Evolutionary conservation across 2,329 filamentous ascomycete genomes (phyloP), one percentile per base, ranked within the genome.

Genomic region (Colletotrichum sp.): DNA sequence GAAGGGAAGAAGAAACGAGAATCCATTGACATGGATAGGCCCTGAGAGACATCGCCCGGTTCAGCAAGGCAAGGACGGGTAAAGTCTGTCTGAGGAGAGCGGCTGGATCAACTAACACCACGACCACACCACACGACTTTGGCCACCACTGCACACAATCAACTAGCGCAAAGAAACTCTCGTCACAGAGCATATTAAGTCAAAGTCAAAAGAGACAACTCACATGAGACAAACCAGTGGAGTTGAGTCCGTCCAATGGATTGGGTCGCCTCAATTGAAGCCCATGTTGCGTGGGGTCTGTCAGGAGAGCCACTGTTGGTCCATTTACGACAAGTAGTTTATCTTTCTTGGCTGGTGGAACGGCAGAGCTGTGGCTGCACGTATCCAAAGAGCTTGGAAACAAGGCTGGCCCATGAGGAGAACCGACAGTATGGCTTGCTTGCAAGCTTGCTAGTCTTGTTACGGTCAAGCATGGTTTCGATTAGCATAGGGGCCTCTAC

Each of bases 341-440:
- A 67, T 65, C 65, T 65, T 21, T 43, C 84, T 80, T 83, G 71
- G 71, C 71, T 59, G 57, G 74, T 76, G 74, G 39, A 75, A 75
- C 66, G 65, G 61, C 48, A 70, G 21, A 71, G 61, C 71, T 59
- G 52, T 76, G 55, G 70, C 66, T 76, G 74, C 71, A 76, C 60
- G 65, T 71, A 75, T 75, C 74, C 74, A 63, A 64, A 67, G 8
- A 60, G 39, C 59, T 55, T 36, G 30, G 39, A 30, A 67, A 71
- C 60, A 66, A 74, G 61, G 65, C 74, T 66, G 60, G 74, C 26
- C 72, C 66, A 63, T 67, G 66, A 43, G 36, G 16, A 36, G 59
- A 48, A 65, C 36, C 16, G 57, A 71, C 15, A 4, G 21, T 55
- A 76, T 76, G 59, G 71, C 18, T 74, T 66, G 36, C 64, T 34